Evolutionary conservation across 1,284 basidiomycete genomes (phyloP), one percentile per base, ranked within the genome.

Genomic region (Ganoderma meredithae): DNA sequence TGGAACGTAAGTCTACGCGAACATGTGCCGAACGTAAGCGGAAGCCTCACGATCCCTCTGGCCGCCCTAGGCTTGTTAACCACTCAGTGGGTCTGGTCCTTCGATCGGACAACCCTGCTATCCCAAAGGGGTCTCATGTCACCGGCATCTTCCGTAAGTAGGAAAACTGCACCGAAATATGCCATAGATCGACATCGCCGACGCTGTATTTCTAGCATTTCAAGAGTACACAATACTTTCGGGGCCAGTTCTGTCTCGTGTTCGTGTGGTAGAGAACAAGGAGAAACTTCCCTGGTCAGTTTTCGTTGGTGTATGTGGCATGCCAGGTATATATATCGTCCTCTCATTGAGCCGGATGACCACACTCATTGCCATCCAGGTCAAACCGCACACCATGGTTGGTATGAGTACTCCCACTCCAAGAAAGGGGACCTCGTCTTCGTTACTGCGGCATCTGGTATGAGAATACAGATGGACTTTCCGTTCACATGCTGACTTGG

Each of bases 61-160:
- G 9, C 49, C 9, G 31, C 41, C 15, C 22, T 22, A 75, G 74
- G 9, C 49, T 75, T 10, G 36, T 56, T 19, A 72, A 75, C 52
- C 66, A 69, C 62, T 83, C 83, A 8, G 76, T 87, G 19, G 83
- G 81, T 8, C 76, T 81, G 6, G 79, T 86, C 19, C 19, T 86
- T 0, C 81, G 84, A 27, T 85, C 84, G 1, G 85, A 87, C 67
- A 65, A 76, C 49, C 44, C 76, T 0, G 71, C 71, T 0, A 76
- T 83, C 33, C 80, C 82, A 64, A 65, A 71, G 6, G 86, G 86
- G 0, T 82, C 85, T 65, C 81, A 86, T 70, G 65, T 87, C 5
- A 81, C 78, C 63, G 83, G 83, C 0, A 39, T 62, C 1, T 61
- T 75, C 31, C 71, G 79, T 81, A 70, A 64, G 63, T 43, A 31